phyloP scores from a whole-genome alignment of 176 grass and related monocot genomes.

The Chrysopogon serrulatus region DNA sequence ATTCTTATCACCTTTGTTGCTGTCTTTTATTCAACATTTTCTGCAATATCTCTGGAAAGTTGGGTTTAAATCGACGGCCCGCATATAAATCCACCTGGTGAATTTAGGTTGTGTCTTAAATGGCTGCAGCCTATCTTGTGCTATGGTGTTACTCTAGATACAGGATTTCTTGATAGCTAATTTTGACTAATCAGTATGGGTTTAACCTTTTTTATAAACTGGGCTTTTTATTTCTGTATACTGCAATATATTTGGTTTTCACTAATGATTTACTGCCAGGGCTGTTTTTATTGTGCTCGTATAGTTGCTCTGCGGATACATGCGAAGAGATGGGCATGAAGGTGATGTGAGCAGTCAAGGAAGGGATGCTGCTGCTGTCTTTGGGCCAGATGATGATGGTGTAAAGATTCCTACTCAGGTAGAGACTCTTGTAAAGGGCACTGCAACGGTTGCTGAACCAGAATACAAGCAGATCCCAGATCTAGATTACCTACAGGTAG shows the following conservation, averaged over 20 bases:
- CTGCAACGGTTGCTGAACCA: slow-evolving; percentile 45
- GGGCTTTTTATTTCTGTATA: neutral
- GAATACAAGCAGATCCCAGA: slow-evolving; percentile 84
- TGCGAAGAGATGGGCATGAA: slow-evolving; percentile 38
- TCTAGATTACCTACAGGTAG: slow-evolving; percentile 95
- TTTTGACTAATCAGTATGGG: neutral
- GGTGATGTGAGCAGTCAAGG: slow-evolving; percentile 31
- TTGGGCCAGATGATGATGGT: slow-evolving; percentile 51
- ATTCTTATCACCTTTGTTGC: neutral
- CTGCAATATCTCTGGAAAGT: neutral
- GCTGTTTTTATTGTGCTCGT: slow-evolving; percentile 81
- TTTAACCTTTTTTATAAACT: neutral
- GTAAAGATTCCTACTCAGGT: slow-evolving; percentile 58
- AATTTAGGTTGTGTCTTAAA: neutral
- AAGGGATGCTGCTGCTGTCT: slow-evolving; percentile 31
- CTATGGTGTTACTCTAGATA: neutral
- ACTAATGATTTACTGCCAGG: slow-evolving; percentile 95
- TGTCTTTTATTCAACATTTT: neutral
- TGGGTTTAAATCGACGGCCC: neutral
- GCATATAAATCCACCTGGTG: neutral
- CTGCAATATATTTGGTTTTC: slow-evolving; percentile 74
- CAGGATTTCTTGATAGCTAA: neutral
- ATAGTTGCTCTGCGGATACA: slow-evolving; percentile 71
- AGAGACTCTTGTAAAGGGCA: slow-evolving; percentile 60
- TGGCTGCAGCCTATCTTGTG: neutral